Base-by-base conservation (phyloP, 345 rosid species). In the Isatis tinctoria region DNA sequence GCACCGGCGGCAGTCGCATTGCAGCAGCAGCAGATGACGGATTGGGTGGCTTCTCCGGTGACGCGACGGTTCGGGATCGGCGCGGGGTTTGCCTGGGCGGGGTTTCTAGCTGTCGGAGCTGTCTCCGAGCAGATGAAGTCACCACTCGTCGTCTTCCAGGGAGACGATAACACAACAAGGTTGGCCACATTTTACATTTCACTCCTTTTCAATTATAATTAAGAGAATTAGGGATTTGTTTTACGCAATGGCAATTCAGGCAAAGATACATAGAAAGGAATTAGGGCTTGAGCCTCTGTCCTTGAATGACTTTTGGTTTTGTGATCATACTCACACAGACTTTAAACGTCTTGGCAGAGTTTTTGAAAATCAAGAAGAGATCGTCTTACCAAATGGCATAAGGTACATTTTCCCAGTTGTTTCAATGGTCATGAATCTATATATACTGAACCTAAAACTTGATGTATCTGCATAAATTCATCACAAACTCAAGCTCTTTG, bases 31-130 rank as follows among this genome's bases (percentile, higher is more conserved):
- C 17, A 44, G 27, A 20, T 30, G 40, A 84, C 90, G 2, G 97
- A 93, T 77, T 88, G 87, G 93, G 82, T 94, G 24, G 88, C 93
- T 60, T 85, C 95, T 54, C 82, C 85, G 13, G 78, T 94, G 66
- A 94, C 98, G 30, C 83, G 97, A 73, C 82, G 97, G 67, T 90
- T 87, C 69, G 93, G 97, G 11, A 79, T 94, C 33, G 93, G 96
- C 20, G 96, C 92, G 2, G 97, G 95, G 45, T 86, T 94, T 47
- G 79, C 87, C 0, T 94, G 87, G 91, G 87, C 88, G 5, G 91
- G 79, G 14, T 85, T 87, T 76, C 84, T 87, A 30, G 87, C 96
- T 33, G 53, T 84, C 59, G 91, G 90, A 9, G 85, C 81, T 1
- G 61, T 93, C 70, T 89, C 97, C 17, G 87, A 94, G 64, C 97